Base-by-base conservation (phyloP, 257 asterid genomes). In the Ballota nigra region DNA sequence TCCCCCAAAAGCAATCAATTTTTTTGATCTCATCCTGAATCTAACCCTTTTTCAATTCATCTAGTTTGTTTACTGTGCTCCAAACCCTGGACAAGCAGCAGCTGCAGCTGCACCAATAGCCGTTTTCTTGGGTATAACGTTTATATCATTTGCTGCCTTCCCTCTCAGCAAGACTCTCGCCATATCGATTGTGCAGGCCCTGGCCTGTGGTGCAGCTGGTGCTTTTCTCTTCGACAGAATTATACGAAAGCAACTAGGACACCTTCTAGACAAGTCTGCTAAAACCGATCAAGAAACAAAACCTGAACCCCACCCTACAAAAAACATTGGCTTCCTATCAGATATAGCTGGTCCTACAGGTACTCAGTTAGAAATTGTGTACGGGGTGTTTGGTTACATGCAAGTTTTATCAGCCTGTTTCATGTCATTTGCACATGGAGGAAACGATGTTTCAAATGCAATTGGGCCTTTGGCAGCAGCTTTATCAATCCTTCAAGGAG, bases 341-440 rank as follows among this genome's bases (percentile, higher is more conserved):
- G 96, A 93, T 15, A 79, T 93, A 64, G 96, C 97, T 4, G 98
- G 98, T 36, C 98, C 98, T 5, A 93, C 78, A 26, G 98, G 97
- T 4, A 86, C 97, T 24, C 96, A 93, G 75, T 75, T 93, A 24
- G 83, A 93, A 79, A 84, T 93, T 40, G 98, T 93, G 23, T 93
- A 93, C 12, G 97, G 96, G 3, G 97, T 93, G 5, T 93, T 93
- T 16, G 98, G 98, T 23, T 89, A 91, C 83, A 89, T 89, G 98
- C 98, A 93, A 72, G 59, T 93, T 31, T 73, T 93, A 29, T 93
- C 98, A 1, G 97, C 98, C 10, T 91, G 98, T 83, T 93, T 93
- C 88, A 93, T 91, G 98, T 89, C 97, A 16, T 91, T 93, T 75
- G 98, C 98, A 8, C 98, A 91, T 41, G 98, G 98, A n/a, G 98